A percentile compares a stretch with the other conserved stretches of the same genome.
phyloP scores from a whole-genome alignment of 371 early-diverging fungal genomes.

The Parasitella parasitica region DNA sequence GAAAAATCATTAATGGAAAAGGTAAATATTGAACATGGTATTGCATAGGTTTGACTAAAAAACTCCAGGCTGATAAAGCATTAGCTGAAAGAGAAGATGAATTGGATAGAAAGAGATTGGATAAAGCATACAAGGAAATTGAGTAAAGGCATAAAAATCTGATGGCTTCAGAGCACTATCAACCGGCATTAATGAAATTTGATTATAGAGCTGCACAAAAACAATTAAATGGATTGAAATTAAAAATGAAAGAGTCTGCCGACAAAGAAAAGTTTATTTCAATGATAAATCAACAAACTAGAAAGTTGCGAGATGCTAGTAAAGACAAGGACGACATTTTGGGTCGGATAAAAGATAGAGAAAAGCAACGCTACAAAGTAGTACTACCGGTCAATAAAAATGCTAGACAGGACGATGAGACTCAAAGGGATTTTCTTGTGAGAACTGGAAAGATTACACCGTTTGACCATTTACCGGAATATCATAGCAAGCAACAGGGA shows the following conservation, averaged over 20 bases:
- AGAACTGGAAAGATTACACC: constrained; percentile 81
- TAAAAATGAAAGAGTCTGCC: constrained; percentile 34
- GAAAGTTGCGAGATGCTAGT: constrained; percentile 34
- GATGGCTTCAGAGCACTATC: not conserved
- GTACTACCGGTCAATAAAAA: constrained; percentile 3
- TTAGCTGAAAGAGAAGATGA: constrained; percentile 58
- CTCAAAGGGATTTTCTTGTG: constrained; percentile 66
- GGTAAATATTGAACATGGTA: constrained; percentile 26
- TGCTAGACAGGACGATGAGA: constrained; percentile 41
- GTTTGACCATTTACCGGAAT: constrained; percentile 51
- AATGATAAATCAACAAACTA: constrained; percentile 38
- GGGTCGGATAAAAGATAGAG: constrained; percentile 38
- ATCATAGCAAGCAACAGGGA: constrained; percentile 14
- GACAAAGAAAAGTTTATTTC: constrained; percentile 24
- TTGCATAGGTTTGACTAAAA: no score
- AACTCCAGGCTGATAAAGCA: constrained; percentile 55
- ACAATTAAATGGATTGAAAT: constrained; percentile 35
- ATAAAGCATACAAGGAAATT: constrained; percentile 48
- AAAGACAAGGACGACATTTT: constrained; percentile 52
- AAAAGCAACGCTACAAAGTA: constrained; percentile 5
- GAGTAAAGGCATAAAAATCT: constrained; percentile 23
- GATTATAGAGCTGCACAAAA: constrained; percentile 27
- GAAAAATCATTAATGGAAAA: constrained; percentile 66
- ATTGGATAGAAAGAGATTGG: constrained; percentile 52
- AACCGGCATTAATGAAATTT: not conserved